phyloP scores from a whole-genome alignment of 2,329 filamentous ascomycete genomes.

The Pseudocercospora fuligena region DNA sequence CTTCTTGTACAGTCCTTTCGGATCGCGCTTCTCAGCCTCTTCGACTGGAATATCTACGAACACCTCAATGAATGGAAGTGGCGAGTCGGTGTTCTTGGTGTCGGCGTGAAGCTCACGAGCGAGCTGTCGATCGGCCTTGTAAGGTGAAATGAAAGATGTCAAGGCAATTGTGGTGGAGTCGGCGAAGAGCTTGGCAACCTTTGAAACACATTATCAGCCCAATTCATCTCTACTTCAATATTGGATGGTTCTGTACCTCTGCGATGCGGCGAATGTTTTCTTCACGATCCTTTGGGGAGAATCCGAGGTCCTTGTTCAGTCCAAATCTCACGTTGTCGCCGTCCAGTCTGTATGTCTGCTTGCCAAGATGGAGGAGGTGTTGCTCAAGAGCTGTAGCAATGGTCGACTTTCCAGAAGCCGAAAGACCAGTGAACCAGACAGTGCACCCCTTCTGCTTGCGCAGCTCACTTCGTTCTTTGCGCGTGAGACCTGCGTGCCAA shows the following conservation, averaged over 20 bases:
- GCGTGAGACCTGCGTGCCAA: conserved; percentile 82
- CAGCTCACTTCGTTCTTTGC: conserved; percentile 72
- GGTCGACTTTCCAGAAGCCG: conserved; percentile 94
- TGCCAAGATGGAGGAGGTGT: conserved; percentile 84
- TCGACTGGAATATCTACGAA: conserved; percentile 90
- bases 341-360: conserved; percentile 89
- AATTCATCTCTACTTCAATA: not conserved
- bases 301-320: conserved; percentile 96
- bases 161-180: conserved; percentile 86
- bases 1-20: conserved; percentile 98
- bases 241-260: conserved; percentile 58
- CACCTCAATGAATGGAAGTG: conserved; percentile 90
- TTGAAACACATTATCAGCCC: not conserved
- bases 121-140: conserved; percentile 80
- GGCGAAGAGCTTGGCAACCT: conserved; percentile 94
- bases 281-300: conserved; percentile 88
- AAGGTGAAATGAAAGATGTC: conserved; percentile 96
- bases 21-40: conserved; percentile 92
- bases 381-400: conserved; percentile 96
- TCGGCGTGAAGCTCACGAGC: conserved; percentile 80
- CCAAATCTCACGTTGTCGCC: conserved; percentile 99
- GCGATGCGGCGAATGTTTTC: conserved; percentile 98
- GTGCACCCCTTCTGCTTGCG: conserved; percentile 90
- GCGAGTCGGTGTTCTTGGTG: conserved; percentile 58
- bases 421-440: conserved; percentile 97